phyloP scores from a whole-genome alignment of 345 rosid species.

The Limnanthes douglasii region DNA sequence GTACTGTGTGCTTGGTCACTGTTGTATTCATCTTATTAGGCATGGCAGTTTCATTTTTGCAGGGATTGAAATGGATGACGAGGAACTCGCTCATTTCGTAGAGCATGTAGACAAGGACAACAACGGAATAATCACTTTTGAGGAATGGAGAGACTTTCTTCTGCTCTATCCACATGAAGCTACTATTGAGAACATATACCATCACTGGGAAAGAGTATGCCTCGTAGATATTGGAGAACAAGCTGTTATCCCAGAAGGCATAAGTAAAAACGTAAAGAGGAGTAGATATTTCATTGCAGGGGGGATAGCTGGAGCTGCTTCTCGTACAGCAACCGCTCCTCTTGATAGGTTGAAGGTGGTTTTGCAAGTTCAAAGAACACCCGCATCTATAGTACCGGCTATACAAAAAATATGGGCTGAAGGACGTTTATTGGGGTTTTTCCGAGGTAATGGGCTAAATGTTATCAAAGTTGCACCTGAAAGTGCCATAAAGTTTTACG shows the following conservation, averaged over 20 bases:
- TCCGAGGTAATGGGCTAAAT: slow-evolving; percentile 88
- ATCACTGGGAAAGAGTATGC: slow-evolving; percentile 88
- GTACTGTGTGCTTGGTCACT: background rate
- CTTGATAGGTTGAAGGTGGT: slow-evolving; percentile 82
- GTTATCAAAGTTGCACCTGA: slow-evolving; percentile 93
- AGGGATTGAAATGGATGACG: slow-evolving; percentile 85
- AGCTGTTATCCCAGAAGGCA: slow-evolving; percentile 86
- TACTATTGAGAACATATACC: slow-evolving; percentile 83
- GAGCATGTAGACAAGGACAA: slow-evolving; percentile 98
- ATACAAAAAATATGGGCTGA: slow-evolving; percentile 59
- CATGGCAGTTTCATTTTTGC: slow-evolving; percentile 25
- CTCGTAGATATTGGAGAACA: slow-evolving; percentile 95
- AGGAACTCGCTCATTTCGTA: slow-evolving; percentile 74
- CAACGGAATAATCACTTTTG: slow-evolving; percentile 85
- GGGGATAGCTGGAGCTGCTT: slow-evolving; percentile 88
- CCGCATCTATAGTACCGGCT: slow-evolving; percentile 41
- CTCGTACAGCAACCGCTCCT: slow-evolving; percentile 94
- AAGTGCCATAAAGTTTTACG: slow-evolving; percentile 83
- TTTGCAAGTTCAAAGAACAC: slow-evolving; percentile 77
- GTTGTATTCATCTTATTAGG: slow-evolving; percentile 22
- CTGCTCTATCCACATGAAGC: slow-evolving; percentile 92
- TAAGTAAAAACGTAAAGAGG: slow-evolving; percentile 65
- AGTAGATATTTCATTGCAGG: slow-evolving; percentile 80
- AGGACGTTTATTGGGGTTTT: slow-evolving; percentile 70
- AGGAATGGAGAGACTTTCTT: slow-evolving; percentile 99